A percentile compares a stretch with the other conserved stretches of the same genome.
phyloP scores from a whole-genome alignment of 2,329 filamentous ascomycete genomes.

The Calonectria pseudoreteaudii region DNA sequence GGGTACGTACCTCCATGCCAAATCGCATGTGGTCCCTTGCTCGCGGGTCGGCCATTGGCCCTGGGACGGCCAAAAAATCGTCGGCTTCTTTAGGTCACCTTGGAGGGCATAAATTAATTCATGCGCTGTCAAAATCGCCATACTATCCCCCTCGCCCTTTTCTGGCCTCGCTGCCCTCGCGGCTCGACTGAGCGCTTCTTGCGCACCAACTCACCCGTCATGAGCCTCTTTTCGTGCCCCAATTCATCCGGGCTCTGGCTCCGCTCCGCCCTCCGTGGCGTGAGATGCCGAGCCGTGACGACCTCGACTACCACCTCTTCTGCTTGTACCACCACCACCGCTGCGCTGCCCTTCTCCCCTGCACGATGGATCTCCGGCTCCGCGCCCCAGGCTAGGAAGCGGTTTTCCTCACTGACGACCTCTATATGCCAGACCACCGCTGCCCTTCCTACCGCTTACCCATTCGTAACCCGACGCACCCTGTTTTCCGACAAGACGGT shows the following conservation, averaged over 20 bases:
- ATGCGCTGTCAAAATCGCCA: slow-evolving; percentile 38
- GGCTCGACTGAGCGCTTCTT: slow-evolving; percentile 40
- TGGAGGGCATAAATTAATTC: slow-evolving; percentile 39
- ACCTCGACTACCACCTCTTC: neutral
- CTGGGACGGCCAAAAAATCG: slow-evolving; percentile 35
- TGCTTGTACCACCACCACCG: slow-evolving; percentile 11
- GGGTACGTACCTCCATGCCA: slow-evolving; percentile 34
- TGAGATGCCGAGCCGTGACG: slow-evolving; percentile 31
- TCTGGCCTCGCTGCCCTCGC: slow-evolving; percentile 33
- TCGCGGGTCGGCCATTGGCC: neutral
- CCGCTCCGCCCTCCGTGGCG: slow-evolving; percentile 42
- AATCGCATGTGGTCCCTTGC: slow-evolving; percentile 3
- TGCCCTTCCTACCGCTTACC: slow-evolving; percentile 24
- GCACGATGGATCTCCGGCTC: slow-evolving; percentile 39
- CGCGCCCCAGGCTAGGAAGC: slow-evolving; percentile 18
- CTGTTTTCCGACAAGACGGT: slow-evolving; percentile 54
- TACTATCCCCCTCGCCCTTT: slow-evolving; percentile 33
- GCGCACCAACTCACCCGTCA: slow-evolving; percentile 38
- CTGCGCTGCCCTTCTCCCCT: slow-evolving; percentile 34
- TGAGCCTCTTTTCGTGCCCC: slow-evolving; percentile 45
- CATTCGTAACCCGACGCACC: slow-evolving; percentile 43
- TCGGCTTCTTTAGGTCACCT: slow-evolving; percentile 25
- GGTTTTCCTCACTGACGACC: slow-evolving; percentile 16
- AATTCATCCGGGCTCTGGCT: slow-evolving; percentile 47
- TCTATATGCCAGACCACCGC: slow-evolving; percentile 22